Percentiles rank a stretch among this genome's conserved stretches.
Conservation (phyloP, 2,329 filamentous ascomycete genomes). For the Aspergillus sp. region DNA sequence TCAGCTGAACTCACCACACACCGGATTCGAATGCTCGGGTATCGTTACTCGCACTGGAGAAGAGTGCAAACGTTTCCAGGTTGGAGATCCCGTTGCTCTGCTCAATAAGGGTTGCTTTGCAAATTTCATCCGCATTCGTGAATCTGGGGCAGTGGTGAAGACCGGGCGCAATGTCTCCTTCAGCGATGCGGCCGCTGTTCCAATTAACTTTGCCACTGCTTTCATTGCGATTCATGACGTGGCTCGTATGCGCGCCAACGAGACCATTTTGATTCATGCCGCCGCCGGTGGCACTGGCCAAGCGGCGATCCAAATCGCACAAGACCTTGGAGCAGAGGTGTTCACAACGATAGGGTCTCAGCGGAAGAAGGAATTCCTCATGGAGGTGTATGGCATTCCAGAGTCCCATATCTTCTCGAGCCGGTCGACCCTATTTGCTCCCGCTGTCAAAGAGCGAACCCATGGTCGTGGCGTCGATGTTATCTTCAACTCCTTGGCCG, state of each 20-base stretch:
- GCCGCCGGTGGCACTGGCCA: slow-evolving; percentile 31
- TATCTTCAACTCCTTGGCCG: slow-evolving; percentile 26
- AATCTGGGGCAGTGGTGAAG: no score
- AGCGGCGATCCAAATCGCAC: slow-evolving; percentile 27
- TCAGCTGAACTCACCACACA: not conserved
- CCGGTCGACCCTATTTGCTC: slow-evolving; percentile 22
- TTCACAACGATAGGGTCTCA: slow-evolving; percentile 25
- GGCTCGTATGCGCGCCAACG: slow-evolving; percentile 16
- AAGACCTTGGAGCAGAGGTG: slow-evolving; percentile 21
- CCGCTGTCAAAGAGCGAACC: slow-evolving; percentile 19
- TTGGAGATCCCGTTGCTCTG: not conserved
- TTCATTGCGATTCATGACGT: slow-evolving; percentile 9
- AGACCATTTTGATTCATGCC: slow-evolving; percentile 26
- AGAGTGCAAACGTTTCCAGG: not conserved
- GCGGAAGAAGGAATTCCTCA: slow-evolving; percentile 26
- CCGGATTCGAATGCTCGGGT: not conserved
- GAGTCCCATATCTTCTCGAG: slow-evolving; percentile 27
- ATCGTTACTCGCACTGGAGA: not conserved
- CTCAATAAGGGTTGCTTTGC: no score
- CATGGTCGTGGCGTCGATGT: slow-evolving; percentile 24
- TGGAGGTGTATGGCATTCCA: slow-evolving; percentile 18
- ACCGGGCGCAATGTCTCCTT: not conserved
- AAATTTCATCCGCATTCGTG: no score
- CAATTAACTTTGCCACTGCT: slow-evolving; percentile 7
- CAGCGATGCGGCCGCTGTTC: slow-evolving; percentile 3